Base-by-base conservation (phyloP, 306 rosid species). In the Rosa persica region DNA sequence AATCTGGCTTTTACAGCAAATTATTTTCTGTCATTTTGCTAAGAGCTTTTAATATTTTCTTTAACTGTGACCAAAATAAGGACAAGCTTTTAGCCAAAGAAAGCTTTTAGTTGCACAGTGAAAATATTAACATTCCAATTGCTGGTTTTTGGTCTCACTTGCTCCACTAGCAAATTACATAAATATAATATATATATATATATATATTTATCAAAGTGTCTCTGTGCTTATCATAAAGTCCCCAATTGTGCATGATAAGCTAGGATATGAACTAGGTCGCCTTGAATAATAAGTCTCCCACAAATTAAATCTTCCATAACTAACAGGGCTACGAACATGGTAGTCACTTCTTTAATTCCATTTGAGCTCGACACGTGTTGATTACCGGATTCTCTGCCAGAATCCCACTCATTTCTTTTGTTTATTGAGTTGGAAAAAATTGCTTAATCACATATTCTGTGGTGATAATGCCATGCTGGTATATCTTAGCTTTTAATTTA, bases 81-180 rank as follows among this genome's bases (percentile, higher is more conserved):
- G 67, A 30, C 40, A 30, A 65, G 70, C 46, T 65, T 36, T 65
- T 65, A 16, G 6, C 70, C 5, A 46, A 65, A 36, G 46, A 65
- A 65, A 65, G 40, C 70, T 65, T 65, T 65, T 65, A 36, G 68
- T 17, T 65, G 44, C 43, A 36, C 70, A 36, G 44, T 62, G 70
- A 65, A 34, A 34, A 34, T 65, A 62, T 62, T 30, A 15, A 36
- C 70, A 65, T 65, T 65, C 70, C 70, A 65, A 36, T 38, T 65
- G 70, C 70, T 65, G 70, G 22, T 2, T 65, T 15, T 16, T 65
- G 44, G 46, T 17, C 46, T 65, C 70, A 36, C 7, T 65, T 20
- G 70, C 12, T 65, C 46, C 70, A 1, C 47, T 34, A 62, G 42
- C 20, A 12, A 62, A 62, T 62, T 62, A 4, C 12, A 25, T 23